phyloP scores from a whole-genome alignment of 495 filamentous ascomycete species.

The Neurospora pannonica region DNA sequence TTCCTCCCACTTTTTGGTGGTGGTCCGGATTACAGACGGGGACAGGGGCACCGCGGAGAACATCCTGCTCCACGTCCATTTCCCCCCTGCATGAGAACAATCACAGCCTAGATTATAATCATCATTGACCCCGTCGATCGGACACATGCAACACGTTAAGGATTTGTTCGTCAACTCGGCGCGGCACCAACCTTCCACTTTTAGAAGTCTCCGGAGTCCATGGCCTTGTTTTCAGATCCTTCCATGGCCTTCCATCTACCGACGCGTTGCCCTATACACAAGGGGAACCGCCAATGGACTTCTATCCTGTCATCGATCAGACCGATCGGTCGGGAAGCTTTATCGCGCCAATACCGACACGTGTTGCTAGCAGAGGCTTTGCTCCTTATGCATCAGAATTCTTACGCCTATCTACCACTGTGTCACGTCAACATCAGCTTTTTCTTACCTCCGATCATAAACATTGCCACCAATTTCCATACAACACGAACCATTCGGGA shows the following conservation, averaged over 20 bases:
- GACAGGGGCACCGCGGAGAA: background rate
- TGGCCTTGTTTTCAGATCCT: background rate
- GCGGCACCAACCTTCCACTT: background rate
- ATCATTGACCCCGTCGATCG: background rate
- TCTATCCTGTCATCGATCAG: background rate
- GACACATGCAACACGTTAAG: background rate
- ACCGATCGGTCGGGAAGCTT: background rate
- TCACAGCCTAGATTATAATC: background rate
- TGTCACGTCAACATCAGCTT: background rate
- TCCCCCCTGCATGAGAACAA: background rate
- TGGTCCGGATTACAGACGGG: background rate
- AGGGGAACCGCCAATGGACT: background rate
- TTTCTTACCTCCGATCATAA: background rate
- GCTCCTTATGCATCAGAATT: background rate
- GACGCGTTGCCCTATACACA: background rate
- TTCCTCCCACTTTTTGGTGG: background rate
- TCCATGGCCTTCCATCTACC: background rate
- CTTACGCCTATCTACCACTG: background rate
- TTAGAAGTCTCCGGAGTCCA: background rate
- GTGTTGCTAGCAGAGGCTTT: background rate
- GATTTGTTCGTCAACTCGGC: background rate
- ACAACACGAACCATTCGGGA: background rate
- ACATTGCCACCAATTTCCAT: background rate
- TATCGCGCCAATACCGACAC: background rate
- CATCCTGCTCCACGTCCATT: background rate